A percentile compares a stretch with the other conserved stretches of the same genome.
phyloP scores from a whole-genome alignment of 768 basidiomycete genomes.

The Tylopilus plumbeoviolaceoides region DNA sequence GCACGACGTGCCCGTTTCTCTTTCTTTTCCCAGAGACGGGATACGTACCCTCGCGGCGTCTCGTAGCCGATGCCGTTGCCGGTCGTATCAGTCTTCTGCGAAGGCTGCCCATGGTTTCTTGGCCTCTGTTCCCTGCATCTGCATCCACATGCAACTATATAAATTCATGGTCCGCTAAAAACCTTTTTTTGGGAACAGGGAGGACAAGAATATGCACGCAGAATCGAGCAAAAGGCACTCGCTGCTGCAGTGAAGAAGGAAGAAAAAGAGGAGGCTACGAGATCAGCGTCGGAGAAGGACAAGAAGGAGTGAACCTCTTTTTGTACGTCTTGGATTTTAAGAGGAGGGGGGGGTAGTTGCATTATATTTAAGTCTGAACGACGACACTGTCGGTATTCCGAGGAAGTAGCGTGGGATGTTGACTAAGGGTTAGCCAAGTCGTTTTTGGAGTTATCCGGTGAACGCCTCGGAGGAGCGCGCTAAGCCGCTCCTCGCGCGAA shows the following conservation, averaged over 20 bases:
- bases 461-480: conserved; percentile 18
- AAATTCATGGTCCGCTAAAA: conserved; percentile 7
- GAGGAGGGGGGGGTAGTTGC: conserved; percentile 4
- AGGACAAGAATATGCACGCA: conserved; percentile 80
- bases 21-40: conserved; percentile 9
- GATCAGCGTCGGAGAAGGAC: conserved; percentile 23
- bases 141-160: conserved; percentile 4
- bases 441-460: conserved; percentile 20
- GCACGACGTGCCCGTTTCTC: not conserved
- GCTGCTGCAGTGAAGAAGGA: conserved; percentile 37
- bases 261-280: conserved; percentile 23
- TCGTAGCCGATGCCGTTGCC: conserved; percentile 12
- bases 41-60: conserved; percentile 4
- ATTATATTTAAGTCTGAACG: conserved; percentile 4
- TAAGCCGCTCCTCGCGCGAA: not conserved
- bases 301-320: conserved; percentile 24
- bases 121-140: not conserved
- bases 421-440: conserved; percentile 19
- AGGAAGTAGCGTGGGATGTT: conserved; percentile 1
- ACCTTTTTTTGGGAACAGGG: conserved; percentile 43
- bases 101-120: conserved; percentile 7
- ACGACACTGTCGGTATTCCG: not conserved
- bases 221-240: conserved; percentile 48
- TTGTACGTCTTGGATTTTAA: conserved; percentile 1
- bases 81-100: not conserved